phyloP scores from a whole-genome alignment of 2,329 filamentous ascomycete species.

The Falciphora oryzae region DNA sequence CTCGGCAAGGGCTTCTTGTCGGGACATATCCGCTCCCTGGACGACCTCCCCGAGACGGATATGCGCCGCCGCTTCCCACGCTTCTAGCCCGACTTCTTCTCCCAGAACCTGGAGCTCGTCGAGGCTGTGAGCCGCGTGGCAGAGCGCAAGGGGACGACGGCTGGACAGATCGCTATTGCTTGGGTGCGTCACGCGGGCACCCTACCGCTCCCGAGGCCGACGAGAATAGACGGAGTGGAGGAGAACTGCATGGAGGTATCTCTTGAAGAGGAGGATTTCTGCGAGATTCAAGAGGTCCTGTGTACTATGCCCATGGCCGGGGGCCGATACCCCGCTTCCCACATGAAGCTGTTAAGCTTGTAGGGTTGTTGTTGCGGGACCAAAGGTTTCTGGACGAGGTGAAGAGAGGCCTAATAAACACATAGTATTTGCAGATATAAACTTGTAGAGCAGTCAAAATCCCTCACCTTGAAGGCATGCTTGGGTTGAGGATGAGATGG shows the following conservation, averaged over 20 bases:
- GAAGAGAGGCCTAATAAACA: too few relatives aligned
- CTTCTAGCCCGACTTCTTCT: not conserved
- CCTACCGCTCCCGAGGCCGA: too few relatives aligned
- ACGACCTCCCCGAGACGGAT: not conserved
- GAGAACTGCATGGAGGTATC: not conserved
- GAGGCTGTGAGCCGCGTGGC: not conserved
- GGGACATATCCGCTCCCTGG: slow-evolving; percentile 41
- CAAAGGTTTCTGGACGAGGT: too few relatives aligned
- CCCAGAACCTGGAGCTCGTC: slow-evolving; percentile 1
- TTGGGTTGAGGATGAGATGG: too few relatives aligned
- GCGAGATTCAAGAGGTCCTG: not conserved
- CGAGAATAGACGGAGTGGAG: not conserved
- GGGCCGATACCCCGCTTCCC: not conserved
- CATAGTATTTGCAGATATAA: too few relatives aligned
- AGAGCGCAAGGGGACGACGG: not conserved
- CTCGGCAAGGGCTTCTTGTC: slow-evolving; percentile 47
- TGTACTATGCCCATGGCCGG: not conserved
- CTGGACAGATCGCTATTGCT: slow-evolving; percentile 5
- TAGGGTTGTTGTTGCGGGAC: too few relatives aligned
- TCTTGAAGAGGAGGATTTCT: not conserved
- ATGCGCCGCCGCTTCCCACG: too few relatives aligned
- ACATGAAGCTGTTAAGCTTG: not conserved
- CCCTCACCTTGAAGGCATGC: too few relatives aligned
- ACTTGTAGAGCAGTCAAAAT: too few relatives aligned
- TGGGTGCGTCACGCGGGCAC: not conserved